phyloP scores from a whole-genome alignment of 495 filamentous ascomycete genomes.

The Aspergillus leporis region DNA sequence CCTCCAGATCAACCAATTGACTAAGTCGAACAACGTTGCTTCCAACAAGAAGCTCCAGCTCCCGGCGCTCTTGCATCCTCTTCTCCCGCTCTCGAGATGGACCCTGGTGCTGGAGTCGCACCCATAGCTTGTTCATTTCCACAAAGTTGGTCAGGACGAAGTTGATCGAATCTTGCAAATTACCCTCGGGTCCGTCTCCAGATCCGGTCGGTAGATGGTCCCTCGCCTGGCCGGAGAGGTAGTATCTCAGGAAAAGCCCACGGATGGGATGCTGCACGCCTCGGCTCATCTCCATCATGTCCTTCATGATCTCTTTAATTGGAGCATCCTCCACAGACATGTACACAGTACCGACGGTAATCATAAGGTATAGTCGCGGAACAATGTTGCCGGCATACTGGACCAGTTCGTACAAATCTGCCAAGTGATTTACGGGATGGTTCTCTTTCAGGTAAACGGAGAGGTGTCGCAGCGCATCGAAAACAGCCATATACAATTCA shows the following conservation, averaged over 20 bases:
- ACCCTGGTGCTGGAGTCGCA: slow-evolving; percentile 93
- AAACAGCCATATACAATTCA: slow-evolving; percentile 98
- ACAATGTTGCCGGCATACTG: slow-evolving; percentile 99
- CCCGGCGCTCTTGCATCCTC: slow-evolving; percentile 89
- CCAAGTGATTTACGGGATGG: slow-evolving; percentile 95
- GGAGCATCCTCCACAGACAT: slow-evolving; percentile 98
- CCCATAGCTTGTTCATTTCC: slow-evolving; percentile 99
- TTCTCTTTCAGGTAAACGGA: slow-evolving; percentile 95
- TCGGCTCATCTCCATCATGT: slow-evolving; percentile 99
- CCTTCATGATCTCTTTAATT: slow-evolving; percentile 99
- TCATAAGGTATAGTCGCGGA: slow-evolving; percentile 95
- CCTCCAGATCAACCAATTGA: slow-evolving; percentile 90
- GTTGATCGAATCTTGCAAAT: slow-evolving; percentile 94
- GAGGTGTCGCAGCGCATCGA: slow-evolving; percentile 95
- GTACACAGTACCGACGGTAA: slow-evolving; percentile 97
- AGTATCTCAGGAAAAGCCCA: slow-evolving; percentile 93
- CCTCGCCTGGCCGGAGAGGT: slow-evolving; percentile 88
- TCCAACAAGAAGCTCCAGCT: slow-evolving; percentile 91
- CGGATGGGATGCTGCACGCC: slow-evolving; percentile 96
- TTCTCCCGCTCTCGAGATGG: slow-evolving; percentile 92
- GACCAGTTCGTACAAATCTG: slow-evolving; percentile 97
- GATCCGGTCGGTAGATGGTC: slow-evolving; percentile 80
- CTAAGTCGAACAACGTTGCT: slow-evolving; percentile 94
- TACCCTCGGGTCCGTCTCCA: slow-evolving; percentile 90
- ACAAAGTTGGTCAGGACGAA: slow-evolving; percentile 98